Evolutionary conservation across 2,329 filamentous ascomycete genomes (phyloP).

Genomic region (Xylariaceae sp.): DNA sequence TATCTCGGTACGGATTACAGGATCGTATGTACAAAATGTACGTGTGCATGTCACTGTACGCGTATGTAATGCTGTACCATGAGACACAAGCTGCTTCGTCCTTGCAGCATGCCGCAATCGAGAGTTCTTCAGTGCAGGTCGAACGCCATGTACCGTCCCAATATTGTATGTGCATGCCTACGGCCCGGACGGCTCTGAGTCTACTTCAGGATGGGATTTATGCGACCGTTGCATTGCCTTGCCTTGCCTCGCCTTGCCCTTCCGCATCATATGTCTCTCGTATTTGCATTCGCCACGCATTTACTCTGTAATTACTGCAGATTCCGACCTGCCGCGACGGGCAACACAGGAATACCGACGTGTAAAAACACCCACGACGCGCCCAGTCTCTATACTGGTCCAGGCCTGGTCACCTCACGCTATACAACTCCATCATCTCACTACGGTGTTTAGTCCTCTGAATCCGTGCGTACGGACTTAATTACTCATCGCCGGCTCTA

Average conservation of each 20-base stretch:
- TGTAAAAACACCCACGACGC: not conserved
- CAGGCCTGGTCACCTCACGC: not conserved
- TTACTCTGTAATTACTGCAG: not conserved
- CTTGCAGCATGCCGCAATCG: not conserved
- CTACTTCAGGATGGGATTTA: not conserved
- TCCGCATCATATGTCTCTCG: constrained; percentile 9
- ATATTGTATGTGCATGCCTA: too few relatives aligned
- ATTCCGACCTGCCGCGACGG: not conserved
- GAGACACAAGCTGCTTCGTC: constrained; percentile 8
- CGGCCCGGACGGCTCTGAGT: too few relatives aligned
- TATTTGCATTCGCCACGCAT: constrained; percentile 9
- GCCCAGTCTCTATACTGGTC: not conserved
- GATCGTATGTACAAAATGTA: not conserved
- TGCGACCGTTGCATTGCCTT: constrained; percentile 13
- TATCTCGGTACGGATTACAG: not conserved
- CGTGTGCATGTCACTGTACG: not conserved
- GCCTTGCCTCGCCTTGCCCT: not conserved
- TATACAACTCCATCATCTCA: too few relatives aligned
- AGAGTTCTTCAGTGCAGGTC: not conserved
- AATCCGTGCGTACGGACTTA: too few relatives aligned
- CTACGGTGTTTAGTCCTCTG: too few relatives aligned
- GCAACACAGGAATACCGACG: not conserved
- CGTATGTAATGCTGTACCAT: not conserved
- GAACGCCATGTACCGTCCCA: too few relatives aligned
- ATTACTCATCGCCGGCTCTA: too few relatives aligned